Conservation (phyloP, 306 rosid genomes). For the Quercus dentata region DNA sequence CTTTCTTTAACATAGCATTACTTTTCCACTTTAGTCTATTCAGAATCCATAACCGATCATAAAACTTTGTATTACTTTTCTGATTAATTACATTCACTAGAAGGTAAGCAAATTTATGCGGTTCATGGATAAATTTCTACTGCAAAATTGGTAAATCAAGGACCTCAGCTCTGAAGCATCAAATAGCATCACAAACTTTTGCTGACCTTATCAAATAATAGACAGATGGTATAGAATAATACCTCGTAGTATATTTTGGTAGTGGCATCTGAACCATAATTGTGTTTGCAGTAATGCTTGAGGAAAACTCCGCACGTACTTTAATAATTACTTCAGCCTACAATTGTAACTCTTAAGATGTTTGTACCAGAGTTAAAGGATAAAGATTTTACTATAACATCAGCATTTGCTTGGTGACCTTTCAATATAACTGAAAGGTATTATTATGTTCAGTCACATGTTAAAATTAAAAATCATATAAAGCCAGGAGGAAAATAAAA, state of each 20-base stretch:
- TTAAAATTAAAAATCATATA: not conserved
- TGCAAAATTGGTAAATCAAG: not conserved
- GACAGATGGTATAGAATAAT: constrained; percentile 5
- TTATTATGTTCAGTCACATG: not conserved
- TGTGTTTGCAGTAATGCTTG: constrained; percentile 72
- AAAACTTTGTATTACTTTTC: too few species aligned
- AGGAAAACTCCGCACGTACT: constrained; percentile 69
- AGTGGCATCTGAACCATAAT: constrained; percentile 75
- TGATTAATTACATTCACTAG: too few species aligned
- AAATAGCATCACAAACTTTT: constrained; percentile 9
- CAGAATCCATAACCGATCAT: too few species aligned
- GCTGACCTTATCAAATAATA: constrained; percentile 9
- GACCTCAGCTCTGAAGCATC: not conserved
- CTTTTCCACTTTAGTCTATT: too few species aligned
- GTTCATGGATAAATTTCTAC: not conserved
- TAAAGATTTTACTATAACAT: not conserved
- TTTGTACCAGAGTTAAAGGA: not conserved
- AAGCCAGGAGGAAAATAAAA: not conserved
- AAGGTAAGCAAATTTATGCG: too few species aligned
- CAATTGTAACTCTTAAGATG: constrained; percentile 6
- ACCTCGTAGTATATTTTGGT: constrained; percentile 62
- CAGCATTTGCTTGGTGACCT: not conserved
- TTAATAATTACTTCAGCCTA: constrained; percentile 79
- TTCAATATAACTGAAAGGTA: not conserved
- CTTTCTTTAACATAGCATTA: too few species aligned